phyloP scores from a whole-genome alignment of 2,329 filamentous ascomycete species.

The Cladosporium halotolerans region DNA sequence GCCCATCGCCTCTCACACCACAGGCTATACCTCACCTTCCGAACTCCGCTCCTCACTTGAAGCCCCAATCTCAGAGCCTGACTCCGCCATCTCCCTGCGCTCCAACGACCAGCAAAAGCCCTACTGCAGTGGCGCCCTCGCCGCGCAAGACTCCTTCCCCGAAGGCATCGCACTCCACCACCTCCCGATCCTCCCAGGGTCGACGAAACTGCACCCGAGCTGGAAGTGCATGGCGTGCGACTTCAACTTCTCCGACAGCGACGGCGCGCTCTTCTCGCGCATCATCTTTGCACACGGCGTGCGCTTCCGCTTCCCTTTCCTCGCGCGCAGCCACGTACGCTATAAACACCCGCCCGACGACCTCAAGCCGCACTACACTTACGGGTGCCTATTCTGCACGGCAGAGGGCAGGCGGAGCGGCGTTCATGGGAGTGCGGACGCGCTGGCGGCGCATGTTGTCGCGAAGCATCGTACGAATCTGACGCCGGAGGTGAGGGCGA shows the following conservation, averaged over 20 bases:
- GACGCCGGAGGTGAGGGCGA: conserved; percentile 23
- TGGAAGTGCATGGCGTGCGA: neutral
- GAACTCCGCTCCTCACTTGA: too few relatives aligned
- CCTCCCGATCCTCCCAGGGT: conserved; percentile 1
- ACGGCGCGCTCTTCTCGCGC: conserved; percentile 1
- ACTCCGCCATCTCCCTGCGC: neutral
- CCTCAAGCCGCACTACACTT: conserved; percentile 10
- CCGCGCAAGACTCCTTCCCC: neutral
- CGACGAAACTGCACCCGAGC: neutral
- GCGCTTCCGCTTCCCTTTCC: conserved; percentile 17
- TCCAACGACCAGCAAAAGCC: neutral
- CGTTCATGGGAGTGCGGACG: conserved; percentile 28
- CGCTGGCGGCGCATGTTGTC: conserved; percentile 35
- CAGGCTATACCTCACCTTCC: neutral
- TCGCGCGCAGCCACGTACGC: conserved; percentile 14
- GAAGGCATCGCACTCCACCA: neutral
- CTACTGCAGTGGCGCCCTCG: conserved; percentile 1
- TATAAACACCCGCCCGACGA: conserved; percentile 3
- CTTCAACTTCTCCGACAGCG: conserved; percentile 2
- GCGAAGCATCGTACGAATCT: conserved; percentile 30
- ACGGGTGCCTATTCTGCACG: conserved; percentile 18
- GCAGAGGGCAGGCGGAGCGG: conserved; percentile 13
- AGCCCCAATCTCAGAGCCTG: neutral
- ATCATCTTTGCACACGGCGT: conserved; percentile 13
- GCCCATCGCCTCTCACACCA: neutral